phyloP scores from a whole-genome alignment of 2,329 filamentous ascomycete species.

The Tolypocladium guangdongense region DNA sequence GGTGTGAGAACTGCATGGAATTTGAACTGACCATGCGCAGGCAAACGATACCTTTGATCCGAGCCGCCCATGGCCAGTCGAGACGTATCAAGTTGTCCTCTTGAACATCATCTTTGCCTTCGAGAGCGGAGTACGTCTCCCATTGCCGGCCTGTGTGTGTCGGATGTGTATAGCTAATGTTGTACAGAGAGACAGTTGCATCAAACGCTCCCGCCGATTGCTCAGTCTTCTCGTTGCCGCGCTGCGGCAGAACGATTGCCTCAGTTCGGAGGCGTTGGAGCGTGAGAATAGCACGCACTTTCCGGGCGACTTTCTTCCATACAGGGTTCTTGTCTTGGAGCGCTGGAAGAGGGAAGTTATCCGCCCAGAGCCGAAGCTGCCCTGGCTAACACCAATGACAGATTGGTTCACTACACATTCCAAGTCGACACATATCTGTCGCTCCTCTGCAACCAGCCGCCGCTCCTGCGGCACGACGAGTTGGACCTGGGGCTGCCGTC shows the following conservation, averaged over 20 bases:
- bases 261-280: constrained; percentile 21
- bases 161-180: not conserved
- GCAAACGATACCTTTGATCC: constrained; percentile 6
- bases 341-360: constrained; percentile 22
- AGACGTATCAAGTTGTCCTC: constrained; percentile 22
- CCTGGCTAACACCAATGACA: constrained; percentile 7
- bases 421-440: constrained; percentile 29
- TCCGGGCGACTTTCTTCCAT: constrained; percentile 26
- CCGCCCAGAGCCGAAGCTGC: not conserved
- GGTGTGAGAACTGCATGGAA: not conserved
- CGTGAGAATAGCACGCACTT: constrained; percentile 22
- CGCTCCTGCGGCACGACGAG: constrained; percentile 23
- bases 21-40: not conserved
- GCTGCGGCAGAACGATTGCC: constrained; percentile 24
- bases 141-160: not conserved
- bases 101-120: constrained; percentile 29
- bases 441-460: constrained; percentile 18
- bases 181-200: constrained; percentile 16
- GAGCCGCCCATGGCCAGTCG: constrained; percentile 15
- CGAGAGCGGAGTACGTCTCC: constrained; percentile 19
- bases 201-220: constrained; percentile 21
- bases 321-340: constrained; percentile 18
- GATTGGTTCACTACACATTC: constrained; percentile 21
- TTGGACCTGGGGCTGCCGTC: constrained; percentile 22
- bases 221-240: constrained; percentile 22